A percentile compares a stretch with the other conserved stretches of the same genome.
phyloP scores from a whole-genome alignment of 352 stramenopile genomes.

The Pythium apleroticum region DNA sequence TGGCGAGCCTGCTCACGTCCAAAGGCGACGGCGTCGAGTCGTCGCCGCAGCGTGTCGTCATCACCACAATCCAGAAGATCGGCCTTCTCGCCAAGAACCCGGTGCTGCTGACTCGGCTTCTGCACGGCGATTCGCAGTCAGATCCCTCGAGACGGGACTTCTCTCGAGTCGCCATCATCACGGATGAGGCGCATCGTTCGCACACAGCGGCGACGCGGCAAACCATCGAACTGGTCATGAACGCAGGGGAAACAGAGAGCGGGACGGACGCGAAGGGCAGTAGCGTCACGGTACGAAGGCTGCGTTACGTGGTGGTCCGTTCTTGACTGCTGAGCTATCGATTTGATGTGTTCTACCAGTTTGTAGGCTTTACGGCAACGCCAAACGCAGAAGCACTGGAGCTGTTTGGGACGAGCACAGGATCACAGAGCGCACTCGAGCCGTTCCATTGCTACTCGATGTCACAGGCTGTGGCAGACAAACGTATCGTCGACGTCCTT shows the following conservation, averaged over 20 bases:
- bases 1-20: conserved; percentile 50
- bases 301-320: not conserved
- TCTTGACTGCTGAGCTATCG: not conserved
- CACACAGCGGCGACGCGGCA: conserved; percentile 66
- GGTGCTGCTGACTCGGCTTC: conserved; percentile 61
- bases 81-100: conserved; percentile 64
- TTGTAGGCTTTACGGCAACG: conserved; percentile 81
- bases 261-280: not conserved
- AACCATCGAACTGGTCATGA: conserved; percentile 65
- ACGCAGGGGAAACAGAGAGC: conserved; percentile 34
- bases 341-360: conserved; percentile 32
- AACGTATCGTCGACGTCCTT: conserved; percentile 65
- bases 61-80: conserved; percentile 85
- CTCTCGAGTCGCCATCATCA: conserved; percentile 76
- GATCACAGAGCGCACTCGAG: conserved; percentile 13
- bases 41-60: conserved; percentile 55
- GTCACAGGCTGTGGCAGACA: conserved; percentile 46
- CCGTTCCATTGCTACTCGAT: conserved; percentile 83
- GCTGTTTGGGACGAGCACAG: conserved; percentile 53
- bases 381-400: conserved; percentile 63
- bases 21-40: conserved; percentile 21
- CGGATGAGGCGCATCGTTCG: conserved; percentile 81
- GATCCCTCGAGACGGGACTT: conserved; percentile 24
- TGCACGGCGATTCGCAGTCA: conserved; percentile 40
- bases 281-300: conserved; percentile 1